These are phyloP conservation scores for Dalbergia cultrata DNA, from an alignment of 306 rosid species.

Conservation along the genomic window DNA sequence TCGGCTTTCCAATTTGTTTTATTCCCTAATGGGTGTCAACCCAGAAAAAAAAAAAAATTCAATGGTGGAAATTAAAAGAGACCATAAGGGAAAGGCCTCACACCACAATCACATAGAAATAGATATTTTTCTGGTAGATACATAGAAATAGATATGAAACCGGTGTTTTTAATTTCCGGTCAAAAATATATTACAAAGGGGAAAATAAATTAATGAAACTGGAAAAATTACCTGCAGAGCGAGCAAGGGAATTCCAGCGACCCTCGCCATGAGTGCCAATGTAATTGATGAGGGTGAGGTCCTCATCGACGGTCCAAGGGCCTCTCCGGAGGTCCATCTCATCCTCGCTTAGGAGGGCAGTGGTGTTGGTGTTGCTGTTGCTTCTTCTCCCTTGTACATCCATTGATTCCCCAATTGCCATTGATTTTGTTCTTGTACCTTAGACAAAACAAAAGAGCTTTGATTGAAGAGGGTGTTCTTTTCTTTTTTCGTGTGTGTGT, in stretches of 20 bases:
- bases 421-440: neutral
- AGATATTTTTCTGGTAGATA: no score
- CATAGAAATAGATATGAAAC: neutral
- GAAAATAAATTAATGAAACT: neutral
- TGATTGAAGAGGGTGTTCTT: neutral
- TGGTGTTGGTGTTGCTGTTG: conserved; percentile 1
- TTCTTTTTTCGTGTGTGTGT: neutral
- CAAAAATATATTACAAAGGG: neutral
- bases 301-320: conserved; percentile 97
- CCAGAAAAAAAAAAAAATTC: neutral
- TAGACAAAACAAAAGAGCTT: conserved; percentile 1
- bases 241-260: conserved; percentile 97
- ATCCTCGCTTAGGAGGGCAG: conserved; percentile 45
- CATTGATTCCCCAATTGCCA: conserved; percentile 51
- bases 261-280: conserved; percentile 94
- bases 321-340: conserved; percentile 81
- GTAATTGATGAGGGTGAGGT: conserved; percentile 85
- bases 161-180: neutral
- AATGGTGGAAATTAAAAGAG: neutral
- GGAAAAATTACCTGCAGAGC: conserved; percentile 58
- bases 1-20: conserved; percentile 13
- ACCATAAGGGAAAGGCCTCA: neutral
- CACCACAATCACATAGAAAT: neutral
- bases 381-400: conserved; percentile 53
- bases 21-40: neutral